These are phyloP conservation scores for Lasiosphaeris hirsuta DNA, from an alignment of 495 filamentous ascomycete species.

Conservation along the genomic window DNA sequence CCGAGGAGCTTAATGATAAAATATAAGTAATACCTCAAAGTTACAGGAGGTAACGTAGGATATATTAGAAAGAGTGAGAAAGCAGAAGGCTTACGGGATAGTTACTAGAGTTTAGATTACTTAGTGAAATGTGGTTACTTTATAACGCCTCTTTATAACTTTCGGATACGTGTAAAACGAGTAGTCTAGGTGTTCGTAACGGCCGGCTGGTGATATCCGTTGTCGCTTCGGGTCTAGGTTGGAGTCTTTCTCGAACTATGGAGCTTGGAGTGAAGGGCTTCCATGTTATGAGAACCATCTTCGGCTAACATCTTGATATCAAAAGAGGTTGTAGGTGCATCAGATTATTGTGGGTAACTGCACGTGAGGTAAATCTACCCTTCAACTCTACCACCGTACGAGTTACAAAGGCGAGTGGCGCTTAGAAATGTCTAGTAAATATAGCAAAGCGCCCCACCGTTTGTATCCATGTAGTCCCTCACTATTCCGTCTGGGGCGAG, in stretches of 20 bases:
- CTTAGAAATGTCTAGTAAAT: background rate
- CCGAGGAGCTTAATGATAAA: slow-evolving; percentile 6
- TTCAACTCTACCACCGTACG: background rate
- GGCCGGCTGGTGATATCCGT: too few species aligned
- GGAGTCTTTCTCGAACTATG: too few species aligned
- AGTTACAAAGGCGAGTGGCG: background rate
- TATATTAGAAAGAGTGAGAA: slow-evolving; percentile 6
- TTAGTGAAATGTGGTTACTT: slow-evolving; percentile 17
- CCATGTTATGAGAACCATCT: too few species aligned
- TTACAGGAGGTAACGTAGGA: slow-evolving; percentile 15
- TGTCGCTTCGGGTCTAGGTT: too few species aligned
- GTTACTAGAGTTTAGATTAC: slow-evolving; percentile 18
- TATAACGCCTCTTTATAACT: slow-evolving; percentile 3
- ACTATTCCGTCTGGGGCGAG: background rate
- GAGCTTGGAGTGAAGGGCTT: too few species aligned
- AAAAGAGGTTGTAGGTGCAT: too few species aligned
- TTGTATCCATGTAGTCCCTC: background rate
- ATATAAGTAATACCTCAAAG: slow-evolving; percentile 12
- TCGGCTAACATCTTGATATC: too few species aligned
- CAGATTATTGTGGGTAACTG: too few species aligned
- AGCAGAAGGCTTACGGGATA: slow-evolving; percentile 19
- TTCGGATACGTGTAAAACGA: slow-evolving; percentile 8
- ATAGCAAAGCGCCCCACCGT: slow-evolving; percentile 1
- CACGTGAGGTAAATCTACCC: too few species aligned
- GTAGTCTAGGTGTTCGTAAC: slow-evolving; percentile 7